These are phyloP conservation scores for Chlamydomonas applanata DNA, from an alignment of 139 green algal genomes.

Conservation along the genomic window DNA sequence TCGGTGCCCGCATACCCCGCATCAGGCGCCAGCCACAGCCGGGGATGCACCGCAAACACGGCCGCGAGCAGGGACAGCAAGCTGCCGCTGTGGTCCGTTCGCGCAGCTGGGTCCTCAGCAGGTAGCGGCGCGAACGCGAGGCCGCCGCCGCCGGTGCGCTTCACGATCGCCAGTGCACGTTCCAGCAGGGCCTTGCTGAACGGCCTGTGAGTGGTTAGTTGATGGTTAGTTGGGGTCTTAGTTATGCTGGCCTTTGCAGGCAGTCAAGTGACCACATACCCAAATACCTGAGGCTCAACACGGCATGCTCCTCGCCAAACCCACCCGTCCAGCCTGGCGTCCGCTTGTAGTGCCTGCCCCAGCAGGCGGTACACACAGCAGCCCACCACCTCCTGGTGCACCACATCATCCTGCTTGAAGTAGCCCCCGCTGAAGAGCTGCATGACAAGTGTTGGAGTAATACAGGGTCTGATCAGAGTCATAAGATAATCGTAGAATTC, in stretches of 20 bases:
- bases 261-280: not conserved
- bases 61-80: constrained; percentile 20
- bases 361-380: constrained; percentile 54
- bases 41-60: constrained; percentile 21
- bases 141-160: constrained; percentile 11
- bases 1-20: constrained; percentile 4
- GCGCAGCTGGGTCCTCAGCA: constrained; percentile 11
- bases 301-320: too few relatives aligned
- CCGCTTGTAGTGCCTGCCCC: constrained; percentile 46
- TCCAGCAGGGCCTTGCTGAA: constrained; percentile 12
- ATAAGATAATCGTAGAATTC: too few relatives aligned
- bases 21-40: constrained; percentile 27
- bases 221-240: too few relatives aligned
- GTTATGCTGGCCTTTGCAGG: too few relatives aligned
- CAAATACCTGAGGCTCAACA: too few relatives aligned
- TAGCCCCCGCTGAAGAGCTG: constrained; percentile 30
- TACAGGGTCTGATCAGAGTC: too few relatives aligned
- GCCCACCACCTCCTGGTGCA: constrained; percentile 42
- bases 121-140: constrained; percentile 18
- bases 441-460: not conserved
- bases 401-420: constrained; percentile 34
- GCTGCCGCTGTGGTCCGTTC: constrained; percentile 28
- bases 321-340: constrained; percentile 15
- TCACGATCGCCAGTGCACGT: constrained; percentile 15
- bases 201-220: not conserved